Evolutionary conservation across 192 early-diverging fungal species (phyloP).

Genomic region (Coemansia sp.): DNA sequence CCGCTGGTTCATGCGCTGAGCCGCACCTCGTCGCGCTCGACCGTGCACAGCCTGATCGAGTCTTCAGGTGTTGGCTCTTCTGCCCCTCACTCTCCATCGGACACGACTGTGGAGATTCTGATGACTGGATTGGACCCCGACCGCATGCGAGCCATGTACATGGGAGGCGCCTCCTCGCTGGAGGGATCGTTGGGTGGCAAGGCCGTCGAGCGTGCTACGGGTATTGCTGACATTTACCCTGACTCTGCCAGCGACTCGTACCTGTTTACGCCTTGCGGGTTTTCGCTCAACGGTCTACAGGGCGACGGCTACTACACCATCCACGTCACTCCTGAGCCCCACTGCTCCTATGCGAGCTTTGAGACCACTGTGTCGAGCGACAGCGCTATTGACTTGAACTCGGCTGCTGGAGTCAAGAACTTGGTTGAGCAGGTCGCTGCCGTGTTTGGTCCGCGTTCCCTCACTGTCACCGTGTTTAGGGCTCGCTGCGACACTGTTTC

Average conservation of each 20-base stretch:
- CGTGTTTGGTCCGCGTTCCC: conserved; percentile 80
- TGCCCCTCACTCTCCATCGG: conserved; percentile 21
- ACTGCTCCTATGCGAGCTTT: conserved; percentile 99
- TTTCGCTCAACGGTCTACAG: conserved; percentile 87
- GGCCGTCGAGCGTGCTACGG: conserved; percentile 74
- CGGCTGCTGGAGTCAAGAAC: conserved; percentile 60
- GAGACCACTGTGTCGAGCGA: conserved; percentile 88
- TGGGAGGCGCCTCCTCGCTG: conserved; percentile 59
- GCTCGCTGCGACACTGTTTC: conserved; percentile 32
- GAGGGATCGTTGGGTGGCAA: conserved; percentile 66
- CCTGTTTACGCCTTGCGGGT: conserved; percentile 96
- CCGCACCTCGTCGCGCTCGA: conserved; percentile 51
- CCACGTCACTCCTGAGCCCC: conserved; percentile 97
- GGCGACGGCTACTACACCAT: conserved; percentile 92
- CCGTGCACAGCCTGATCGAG: conserved; percentile 20
- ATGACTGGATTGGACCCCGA: conserved; percentile 90
- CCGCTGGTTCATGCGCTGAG: conserved; percentile 31
- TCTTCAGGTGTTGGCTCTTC: neutral
- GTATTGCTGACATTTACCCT: conserved; percentile 83
- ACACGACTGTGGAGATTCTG: conserved; percentile 94
- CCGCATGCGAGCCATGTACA: conserved; percentile 80
- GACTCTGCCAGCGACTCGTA: conserved; percentile 82
- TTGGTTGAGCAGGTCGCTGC: conserved; percentile 76
- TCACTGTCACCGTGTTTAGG: conserved; percentile 81
- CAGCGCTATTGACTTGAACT: conserved; percentile 42